Evolutionary conservation across 495 filamentous ascomycete genomes (phyloP).

Genomic region (Aspergillus wentii): DNA sequence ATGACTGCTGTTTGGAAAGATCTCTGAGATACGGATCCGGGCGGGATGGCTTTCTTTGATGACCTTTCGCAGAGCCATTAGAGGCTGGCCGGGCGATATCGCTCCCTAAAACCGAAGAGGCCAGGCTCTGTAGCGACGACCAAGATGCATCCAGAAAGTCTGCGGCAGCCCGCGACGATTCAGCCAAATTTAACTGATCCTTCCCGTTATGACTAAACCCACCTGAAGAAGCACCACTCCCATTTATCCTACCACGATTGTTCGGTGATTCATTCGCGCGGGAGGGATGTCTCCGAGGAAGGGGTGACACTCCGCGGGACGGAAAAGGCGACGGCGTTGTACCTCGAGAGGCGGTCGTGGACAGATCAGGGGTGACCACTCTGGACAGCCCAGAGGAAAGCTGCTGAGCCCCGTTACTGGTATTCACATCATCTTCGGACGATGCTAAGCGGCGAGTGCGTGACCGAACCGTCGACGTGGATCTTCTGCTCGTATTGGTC

Average conservation of each 20-base stretch:
- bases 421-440: conserved; percentile 33
- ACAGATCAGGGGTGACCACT: conserved; percentile 18
- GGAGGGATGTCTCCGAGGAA: conserved; percentile 43
- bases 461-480: conserved; percentile 36
- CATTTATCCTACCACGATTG: conserved; percentile 15
- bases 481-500: conserved; percentile 23
- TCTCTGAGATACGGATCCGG: conserved; percentile 35
- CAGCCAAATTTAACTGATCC: conserved; percentile 17
- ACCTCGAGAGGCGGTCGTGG: conserved; percentile 32
- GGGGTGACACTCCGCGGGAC: conserved; percentile 42
- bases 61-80: conserved; percentile 22
- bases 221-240: conserved; percentile 22
- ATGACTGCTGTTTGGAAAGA: conserved; percentile 27
- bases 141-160: conserved; percentile 48
- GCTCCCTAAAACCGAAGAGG: conserved; percentile 48
- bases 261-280: conserved; percentile 23
- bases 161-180: conserved; percentile 29
- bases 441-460: conserved; percentile 41
- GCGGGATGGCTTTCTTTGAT: conserved; percentile 40
- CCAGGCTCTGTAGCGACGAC: conserved; percentile 50
- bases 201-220: conserved; percentile 17
- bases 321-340: conserved; percentile 38
- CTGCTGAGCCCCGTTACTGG: conserved; percentile 25
- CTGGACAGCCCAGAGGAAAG: conserved; percentile 29
- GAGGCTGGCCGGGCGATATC: conserved; percentile 32